Evolutionary conservation across 176 grass and related monocot species (phyloP).

Genomic region (Puccinellia tenuiflora): DNA sequence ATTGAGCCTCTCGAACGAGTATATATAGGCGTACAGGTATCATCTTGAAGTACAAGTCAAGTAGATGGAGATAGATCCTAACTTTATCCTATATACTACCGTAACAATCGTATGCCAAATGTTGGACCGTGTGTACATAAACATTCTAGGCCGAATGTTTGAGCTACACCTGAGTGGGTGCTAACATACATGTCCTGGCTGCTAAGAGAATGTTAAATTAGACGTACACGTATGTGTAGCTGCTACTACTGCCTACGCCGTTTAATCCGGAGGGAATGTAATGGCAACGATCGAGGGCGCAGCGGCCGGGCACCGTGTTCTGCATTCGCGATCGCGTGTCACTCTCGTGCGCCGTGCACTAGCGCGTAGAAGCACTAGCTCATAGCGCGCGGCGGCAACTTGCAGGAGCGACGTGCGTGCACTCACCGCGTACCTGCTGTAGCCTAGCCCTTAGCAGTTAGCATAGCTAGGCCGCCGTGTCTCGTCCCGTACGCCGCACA

Average conservation of each 20-base stretch:
- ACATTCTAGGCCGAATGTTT: too few species aligned
- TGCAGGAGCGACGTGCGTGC: conserved; percentile 13
- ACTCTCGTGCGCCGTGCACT: conserved; percentile 50
- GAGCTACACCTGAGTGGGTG: too few species aligned
- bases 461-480: background rate
- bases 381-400: conserved; percentile 20
- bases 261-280: conserved; percentile 16
- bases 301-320: background rate
- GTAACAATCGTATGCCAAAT: too few species aligned
- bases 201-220: background rate
- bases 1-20: too few species aligned
- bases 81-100: too few species aligned
- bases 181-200: background rate
- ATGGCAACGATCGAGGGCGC: background rate
- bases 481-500: background rate
- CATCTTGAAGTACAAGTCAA: too few species aligned
- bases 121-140: too few species aligned
- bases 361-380: background rate
- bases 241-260: conserved; percentile 11
- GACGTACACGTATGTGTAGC: background rate
- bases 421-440: background rate
- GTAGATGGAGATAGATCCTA: too few species aligned
- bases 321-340: conserved; percentile 18
- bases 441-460: background rate
- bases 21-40: too few species aligned